These are phyloP conservation scores for Tritrichomonas foetus DNA, from an alignment of 208 protist genomes.

Conservation along the genomic window DNA sequence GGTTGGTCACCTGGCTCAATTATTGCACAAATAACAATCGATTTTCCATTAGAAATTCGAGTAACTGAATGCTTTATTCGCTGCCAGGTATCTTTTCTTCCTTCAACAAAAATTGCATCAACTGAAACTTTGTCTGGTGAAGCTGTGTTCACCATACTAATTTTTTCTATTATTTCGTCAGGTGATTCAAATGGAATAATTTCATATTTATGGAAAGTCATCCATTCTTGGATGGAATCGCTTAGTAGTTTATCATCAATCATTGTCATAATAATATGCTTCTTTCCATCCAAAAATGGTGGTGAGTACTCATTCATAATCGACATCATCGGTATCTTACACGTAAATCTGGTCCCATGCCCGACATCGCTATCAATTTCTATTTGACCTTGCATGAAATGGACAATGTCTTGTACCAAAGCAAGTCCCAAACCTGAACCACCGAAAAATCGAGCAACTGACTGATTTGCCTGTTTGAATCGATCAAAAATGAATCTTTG, in stretches of 20 bases:
- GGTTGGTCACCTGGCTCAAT: neutral
- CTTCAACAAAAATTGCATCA: conserved; percentile 38
- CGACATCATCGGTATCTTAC: conserved; percentile 1
- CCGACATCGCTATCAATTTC: conserved; percentile 44
- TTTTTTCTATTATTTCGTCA: neutral
- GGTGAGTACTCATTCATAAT: neutral
- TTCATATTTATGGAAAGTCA: neutral
- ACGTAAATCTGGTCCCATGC: conserved; percentile 11
- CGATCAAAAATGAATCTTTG: conserved; percentile 54
- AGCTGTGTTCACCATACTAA: neutral
- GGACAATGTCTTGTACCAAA: conserved; percentile 57
- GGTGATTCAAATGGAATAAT: neutral
- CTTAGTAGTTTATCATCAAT: neutral
- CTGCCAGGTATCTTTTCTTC: neutral
- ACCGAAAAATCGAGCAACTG: conserved; percentile 53
- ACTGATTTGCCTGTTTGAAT: conserved; percentile 55
- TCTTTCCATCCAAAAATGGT: neutral
- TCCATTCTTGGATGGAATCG: neutral
- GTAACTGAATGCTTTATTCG: too few species aligned
- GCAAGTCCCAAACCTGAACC: conserved; percentile 60
- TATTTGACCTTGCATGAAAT: conserved; percentile 51
- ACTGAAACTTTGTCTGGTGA: neutral
- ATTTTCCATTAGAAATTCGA: neutral
- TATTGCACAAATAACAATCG: neutral
- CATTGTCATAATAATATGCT: neutral